phyloP scores from a whole-genome alignment of 345 rosid genomes.

The Orychophragmus violaceus region DNA sequence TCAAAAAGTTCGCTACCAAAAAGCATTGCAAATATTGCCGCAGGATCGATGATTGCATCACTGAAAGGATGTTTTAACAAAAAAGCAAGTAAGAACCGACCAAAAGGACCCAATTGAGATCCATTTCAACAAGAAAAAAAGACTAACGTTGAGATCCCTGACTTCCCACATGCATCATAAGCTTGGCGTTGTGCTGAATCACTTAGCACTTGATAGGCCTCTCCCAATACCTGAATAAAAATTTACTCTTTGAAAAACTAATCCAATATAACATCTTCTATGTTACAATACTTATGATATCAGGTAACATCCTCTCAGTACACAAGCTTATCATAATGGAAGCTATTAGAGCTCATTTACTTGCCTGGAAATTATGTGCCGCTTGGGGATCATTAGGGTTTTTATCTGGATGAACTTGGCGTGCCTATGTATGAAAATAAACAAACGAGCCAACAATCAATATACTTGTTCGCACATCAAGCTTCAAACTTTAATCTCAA shows the following conservation, averaged over 20 bases:
- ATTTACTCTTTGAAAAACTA: background rate
- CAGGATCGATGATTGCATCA: slow-evolving; percentile 89
- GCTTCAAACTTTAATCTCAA: background rate
- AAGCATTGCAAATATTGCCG: slow-evolving; percentile 94
- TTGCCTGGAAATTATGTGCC: slow-evolving; percentile 87
- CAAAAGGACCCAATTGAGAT: background rate
- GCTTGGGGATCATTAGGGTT: slow-evolving; percentile 92
- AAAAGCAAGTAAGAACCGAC: slow-evolving; percentile 7
- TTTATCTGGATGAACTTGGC: slow-evolving; percentile 97
- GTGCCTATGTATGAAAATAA: slow-evolving; percentile 51
- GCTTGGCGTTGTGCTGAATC: slow-evolving; percentile 90
- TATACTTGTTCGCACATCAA: background rate
- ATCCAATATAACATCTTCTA: background rate
- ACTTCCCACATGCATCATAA: slow-evolving; percentile 83
- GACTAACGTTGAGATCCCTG: slow-evolving; percentile 93
- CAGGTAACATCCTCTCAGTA: background rate
- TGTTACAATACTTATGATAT: background rate
- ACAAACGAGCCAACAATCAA: slow-evolving; percentile 6
- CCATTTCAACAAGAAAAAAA: slow-evolving; percentile 19
- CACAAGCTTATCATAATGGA: background rate
- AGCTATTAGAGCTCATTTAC: too few relatives aligned
- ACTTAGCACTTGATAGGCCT: slow-evolving; percentile 95
- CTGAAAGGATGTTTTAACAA: slow-evolving; percentile 44
- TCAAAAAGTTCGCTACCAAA: slow-evolving; percentile 98
- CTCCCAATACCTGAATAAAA: slow-evolving; percentile 68